Evolutionary conservation across 1,284 basidiomycete genomes (phyloP).

Genomic region (Pisolithus thermaeus): DNA sequence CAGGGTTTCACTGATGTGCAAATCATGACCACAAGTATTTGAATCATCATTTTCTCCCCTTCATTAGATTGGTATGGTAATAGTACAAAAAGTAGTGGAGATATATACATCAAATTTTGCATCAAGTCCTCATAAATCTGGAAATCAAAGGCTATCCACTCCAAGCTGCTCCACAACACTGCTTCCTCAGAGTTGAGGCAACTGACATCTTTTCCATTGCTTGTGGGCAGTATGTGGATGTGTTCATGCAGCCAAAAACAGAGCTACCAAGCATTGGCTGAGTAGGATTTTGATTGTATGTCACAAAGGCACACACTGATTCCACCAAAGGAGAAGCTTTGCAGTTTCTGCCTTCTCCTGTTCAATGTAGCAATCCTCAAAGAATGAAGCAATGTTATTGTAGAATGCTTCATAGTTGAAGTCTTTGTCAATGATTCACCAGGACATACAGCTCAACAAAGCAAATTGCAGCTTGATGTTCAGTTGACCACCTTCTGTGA

Average conservation of each 20-base stretch:
- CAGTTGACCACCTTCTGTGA: background rate
- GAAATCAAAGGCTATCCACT: no score
- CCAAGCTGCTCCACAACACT: no score
- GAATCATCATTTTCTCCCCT: no score
- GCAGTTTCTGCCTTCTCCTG: background rate
- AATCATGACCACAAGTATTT: no score
- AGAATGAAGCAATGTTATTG: slow-evolving; percentile 6
- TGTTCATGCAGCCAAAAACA: background rate
- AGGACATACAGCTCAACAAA: slow-evolving; percentile 2
- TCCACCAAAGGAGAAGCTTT: slow-evolving; percentile 10
- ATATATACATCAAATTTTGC: no score
- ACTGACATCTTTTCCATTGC: no score
- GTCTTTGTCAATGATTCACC: slow-evolving; percentile 1
- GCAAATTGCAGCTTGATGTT: slow-evolving; percentile 6
- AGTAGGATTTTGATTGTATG: background rate
- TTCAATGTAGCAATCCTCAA: background rate
- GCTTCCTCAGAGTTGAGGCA: no score
- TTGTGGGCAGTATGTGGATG: background rate
- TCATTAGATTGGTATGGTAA: no score
- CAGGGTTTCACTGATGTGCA: no score
- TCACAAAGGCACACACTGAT: slow-evolving; percentile 1
- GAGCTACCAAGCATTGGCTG: background rate
- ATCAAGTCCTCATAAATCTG: no score
- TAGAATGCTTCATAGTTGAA: slow-evolving; percentile 10
- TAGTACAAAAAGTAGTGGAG: no score